Evolutionary conservation across 2,329 filamentous ascomycete genomes (phyloP), one percentile per base, ranked within the genome.

Genomic region (Botrytis fragariae): DNA sequence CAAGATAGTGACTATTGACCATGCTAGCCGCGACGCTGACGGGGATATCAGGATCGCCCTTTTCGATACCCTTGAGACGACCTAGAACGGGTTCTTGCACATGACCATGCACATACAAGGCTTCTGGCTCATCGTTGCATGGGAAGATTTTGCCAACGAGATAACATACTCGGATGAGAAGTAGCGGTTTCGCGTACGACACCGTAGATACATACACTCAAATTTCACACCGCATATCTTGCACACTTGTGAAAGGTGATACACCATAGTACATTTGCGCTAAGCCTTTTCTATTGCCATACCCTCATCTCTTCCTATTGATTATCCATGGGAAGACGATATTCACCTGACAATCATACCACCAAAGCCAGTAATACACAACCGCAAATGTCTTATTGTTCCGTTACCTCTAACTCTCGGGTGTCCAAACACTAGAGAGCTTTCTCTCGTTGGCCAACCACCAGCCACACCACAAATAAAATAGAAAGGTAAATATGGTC

Each of bases 21-120:
- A 14, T 42, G 65, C 48, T 68, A n/a, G 65, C 65, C 39, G 45
- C 65, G 16, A 57, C 12, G 25, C 48, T 69, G 35, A 69, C 48
- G 8, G 1, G 29, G 35, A 57, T 35, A 14, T 57, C 48, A 16
- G 25, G 16, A 35, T 69, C 65, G 18, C 35, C 16, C 0, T 69
- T 22, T 32, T 42, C 25, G 8, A 29, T 6, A 2, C 35, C 48
- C 8, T 22, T 44, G 25, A 59, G 22, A 57, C n/a, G 67, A 16
- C 35, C 51, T 32, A 54, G 7, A 18, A 44, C 48, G 9, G 37
- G 10, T 59, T 69, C 67, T 44, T 69, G 25, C 4, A 69, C 20
- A 44, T 44, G 51, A 0, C n/a, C 37, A 12, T 69, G 37, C 20
- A 69, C 48, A 35, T 69, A 35, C 37, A 44, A 44, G 37, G 37